phyloP scores from a whole-genome alignment of 2,329 filamentous ascomycete species.

The Aureobasidium sp. region DNA sequence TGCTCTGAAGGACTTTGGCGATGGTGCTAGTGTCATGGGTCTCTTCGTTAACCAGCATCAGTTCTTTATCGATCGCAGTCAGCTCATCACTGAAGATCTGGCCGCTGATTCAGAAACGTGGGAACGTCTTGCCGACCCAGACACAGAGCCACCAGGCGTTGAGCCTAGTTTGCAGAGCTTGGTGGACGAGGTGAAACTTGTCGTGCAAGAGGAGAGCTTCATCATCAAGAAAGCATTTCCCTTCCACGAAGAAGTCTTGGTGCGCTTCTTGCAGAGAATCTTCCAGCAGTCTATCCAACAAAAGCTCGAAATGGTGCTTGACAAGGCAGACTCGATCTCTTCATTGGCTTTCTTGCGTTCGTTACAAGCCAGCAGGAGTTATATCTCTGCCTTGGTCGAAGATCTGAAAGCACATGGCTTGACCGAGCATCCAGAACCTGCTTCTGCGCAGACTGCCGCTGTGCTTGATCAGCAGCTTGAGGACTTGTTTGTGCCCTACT shows the following conservation, averaged over 20 bases:
- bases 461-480: constrained; percentile 59
- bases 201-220: constrained; percentile 93
- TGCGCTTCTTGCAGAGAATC: constrained; percentile 86
- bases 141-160: constrained; percentile 81
- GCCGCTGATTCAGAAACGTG: constrained; percentile 62
- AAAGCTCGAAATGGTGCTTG: constrained; percentile 85
- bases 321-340: constrained; percentile 87
- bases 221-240: constrained; percentile 96
- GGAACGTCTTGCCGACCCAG: constrained; percentile 89
- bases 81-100: constrained; percentile 81
- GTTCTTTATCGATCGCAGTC: constrained; percentile 95
- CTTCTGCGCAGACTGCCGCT: constrained; percentile 72
- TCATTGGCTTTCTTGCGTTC: constrained; percentile 85
- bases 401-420: constrained; percentile 90
- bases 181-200: constrained; percentile 86
- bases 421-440: constrained; percentile 89
- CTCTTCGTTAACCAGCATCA: constrained; percentile 98
- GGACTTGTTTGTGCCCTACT: constrained; percentile 58
- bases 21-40: constrained; percentile 88
- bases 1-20: constrained; percentile 91
- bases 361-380: constrained; percentile 80
- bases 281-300: constrained; percentile 99
- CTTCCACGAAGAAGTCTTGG: constrained; percentile 87
- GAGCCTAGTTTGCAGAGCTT: constrained; percentile 88
- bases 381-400: constrained; percentile 79